phyloP scores from a whole-genome alignment of 2,329 filamentous ascomycete species.

The Mollisia scopiformis region DNA sequence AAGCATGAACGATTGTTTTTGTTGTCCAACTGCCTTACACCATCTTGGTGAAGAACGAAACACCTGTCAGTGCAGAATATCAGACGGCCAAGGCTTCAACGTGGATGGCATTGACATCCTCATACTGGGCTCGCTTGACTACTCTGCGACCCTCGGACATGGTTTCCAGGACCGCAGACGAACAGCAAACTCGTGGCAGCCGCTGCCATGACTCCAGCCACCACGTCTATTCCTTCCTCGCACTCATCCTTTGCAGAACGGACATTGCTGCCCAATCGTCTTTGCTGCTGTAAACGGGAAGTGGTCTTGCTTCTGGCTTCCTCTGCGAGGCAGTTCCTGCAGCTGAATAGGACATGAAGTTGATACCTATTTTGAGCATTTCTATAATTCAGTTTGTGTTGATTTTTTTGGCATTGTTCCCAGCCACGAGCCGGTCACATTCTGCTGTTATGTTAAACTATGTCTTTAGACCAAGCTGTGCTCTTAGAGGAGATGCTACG shows the following conservation, averaged over 20 bases:
- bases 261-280: neutral
- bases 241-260: neutral
- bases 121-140: neutral
- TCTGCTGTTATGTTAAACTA: neutral
- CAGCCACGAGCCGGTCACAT: neutral
- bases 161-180: neutral
- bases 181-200: neutral
- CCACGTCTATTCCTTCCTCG: neutral
- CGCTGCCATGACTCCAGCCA: neutral
- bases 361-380: neutral
- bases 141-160: too few species aligned
- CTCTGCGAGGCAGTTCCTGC: neutral
- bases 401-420: neutral
- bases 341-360: neutral
- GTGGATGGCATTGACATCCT: neutral
- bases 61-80: neutral
- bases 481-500: neutral
- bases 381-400: neutral
- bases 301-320: neutral
- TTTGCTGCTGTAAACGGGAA: neutral
- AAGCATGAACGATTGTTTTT: too few species aligned
- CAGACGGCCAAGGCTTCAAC: neutral
- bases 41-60: neutral
- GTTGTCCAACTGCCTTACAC: neutral
- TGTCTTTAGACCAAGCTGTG: neutral